Base-by-base conservation (phyloP, 2,329 filamentous ascomycete species). In the Golovinomyces cichoracearum region DNA sequence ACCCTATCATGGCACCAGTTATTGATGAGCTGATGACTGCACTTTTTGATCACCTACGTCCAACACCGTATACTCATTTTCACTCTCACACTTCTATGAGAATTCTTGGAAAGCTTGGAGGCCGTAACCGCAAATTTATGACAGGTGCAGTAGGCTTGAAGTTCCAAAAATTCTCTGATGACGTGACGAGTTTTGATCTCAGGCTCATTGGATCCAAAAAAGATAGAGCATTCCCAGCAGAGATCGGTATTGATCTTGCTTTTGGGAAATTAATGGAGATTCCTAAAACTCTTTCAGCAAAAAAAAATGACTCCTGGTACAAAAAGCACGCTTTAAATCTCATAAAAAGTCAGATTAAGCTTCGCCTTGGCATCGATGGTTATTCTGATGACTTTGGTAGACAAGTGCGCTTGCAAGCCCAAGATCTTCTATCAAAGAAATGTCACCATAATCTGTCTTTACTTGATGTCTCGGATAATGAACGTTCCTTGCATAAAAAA, bases 11-110 rank as follows among this genome's bases (percentile, higher is more conserved):
- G 88, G 84, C 88, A 1, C 92, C 90, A 0, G 92, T 95, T 23
- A 95, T 99, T 63, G 88, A 98, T 57, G 90, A 99, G 60, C 69
- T 99, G 41, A 98, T 98, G 90, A 90, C 85, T 44, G 88, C 88
- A 1, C 70, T 99, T 1, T 98, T 93, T 71, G 86, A 94, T 53
- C 92, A 98, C 62, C 71, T 99, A 38, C 82, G 81, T 57, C 92
- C 90, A 6, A 80, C 86, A 53, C 90, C 90, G 0, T 93, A 98
- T 63, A 93, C 82, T 57, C 92, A 98, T 62, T 93, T 94, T 63
- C 88, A 95, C 60, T 83, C 92, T 0, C 90, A 99, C 61, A 95
- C 90, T 0, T 95, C 90, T 0, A 93, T 98, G 78, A 73, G 90
- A 42, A 98, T 99, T 50, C 71, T 99, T 1, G 90, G 90, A 13